A percentile compares a stretch with the other conserved stretches of the same genome.
phyloP scores from a whole-genome alignment of 179 eudicot genomes.

The Vitellaria paradoxa region DNA sequence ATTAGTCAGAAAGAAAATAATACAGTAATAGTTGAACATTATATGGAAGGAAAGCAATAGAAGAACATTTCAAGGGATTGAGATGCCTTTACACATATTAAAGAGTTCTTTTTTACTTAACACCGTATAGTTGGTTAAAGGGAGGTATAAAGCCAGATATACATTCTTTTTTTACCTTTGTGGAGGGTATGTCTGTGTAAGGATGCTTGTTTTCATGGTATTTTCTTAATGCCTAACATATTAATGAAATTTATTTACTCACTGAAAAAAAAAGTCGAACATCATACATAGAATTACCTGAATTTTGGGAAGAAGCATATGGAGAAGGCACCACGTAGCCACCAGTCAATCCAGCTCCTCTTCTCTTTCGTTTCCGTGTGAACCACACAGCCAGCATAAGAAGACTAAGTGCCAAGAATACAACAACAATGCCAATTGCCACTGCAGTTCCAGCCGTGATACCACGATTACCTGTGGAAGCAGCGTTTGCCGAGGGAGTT shows the following conservation, averaged over 20 bases:
- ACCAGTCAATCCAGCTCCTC: constrained; percentile 31
- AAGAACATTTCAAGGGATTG: too few relatives aligned
- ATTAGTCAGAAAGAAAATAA: not conserved
- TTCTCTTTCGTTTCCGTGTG: constrained; percentile 53
- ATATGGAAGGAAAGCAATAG: too few relatives aligned
- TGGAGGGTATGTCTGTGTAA: too few relatives aligned
- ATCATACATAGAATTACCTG: constrained; percentile 42
- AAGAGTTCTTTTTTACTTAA: too few relatives aligned
- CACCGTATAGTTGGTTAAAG: too few relatives aligned
- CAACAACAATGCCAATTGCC: constrained; percentile 58
- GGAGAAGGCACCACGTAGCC: constrained; percentile 63
- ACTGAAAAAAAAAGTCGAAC: not conserved
- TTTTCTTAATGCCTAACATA: too few relatives aligned
- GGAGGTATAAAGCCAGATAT: too few relatives aligned
- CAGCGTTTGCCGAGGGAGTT: constrained; percentile 21
- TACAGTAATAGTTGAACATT: not conserved
- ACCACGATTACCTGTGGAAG: constrained; percentile 27
- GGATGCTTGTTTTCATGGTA: too few relatives aligned
- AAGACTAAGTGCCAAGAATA: constrained; percentile 50
- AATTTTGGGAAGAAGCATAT: constrained; percentile 60
- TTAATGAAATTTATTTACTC: too few relatives aligned
- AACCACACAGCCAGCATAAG: constrained; percentile 47
- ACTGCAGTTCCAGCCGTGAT: constrained; percentile 23
- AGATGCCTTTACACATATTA: too few relatives aligned
- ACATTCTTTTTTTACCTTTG: too few relatives aligned